phyloP scores from a whole-genome alignment of 495 filamentous ascomycete species.

The Lichenothelia convexa region DNA sequence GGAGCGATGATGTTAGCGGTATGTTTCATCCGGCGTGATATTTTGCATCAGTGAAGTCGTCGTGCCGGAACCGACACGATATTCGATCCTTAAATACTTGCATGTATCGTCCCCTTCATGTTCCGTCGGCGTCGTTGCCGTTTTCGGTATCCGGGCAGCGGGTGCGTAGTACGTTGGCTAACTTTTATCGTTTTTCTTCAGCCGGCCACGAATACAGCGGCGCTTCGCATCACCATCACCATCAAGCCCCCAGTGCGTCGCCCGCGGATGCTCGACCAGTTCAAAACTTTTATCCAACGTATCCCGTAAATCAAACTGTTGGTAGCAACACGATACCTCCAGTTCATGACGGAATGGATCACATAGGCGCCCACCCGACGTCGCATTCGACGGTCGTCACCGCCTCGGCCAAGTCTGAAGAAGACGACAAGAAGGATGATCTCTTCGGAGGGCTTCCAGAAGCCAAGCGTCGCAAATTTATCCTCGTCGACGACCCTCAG shows the following conservation, averaged over 20 bases:
- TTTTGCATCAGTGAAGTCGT: conserved; percentile 1
- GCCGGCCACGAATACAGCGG: conserved; percentile 37
- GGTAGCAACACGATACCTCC: conserved; percentile 49
- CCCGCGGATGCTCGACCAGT: conserved; percentile 45
- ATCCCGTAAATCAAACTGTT: conserved; percentile 40
- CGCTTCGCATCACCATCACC: conserved; percentile 44
- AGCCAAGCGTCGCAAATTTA: conserved; percentile 83
- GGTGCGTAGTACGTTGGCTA: conserved; percentile 26
- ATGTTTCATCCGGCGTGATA: conserved; percentile 48
- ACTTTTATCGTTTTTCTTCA: conserved; percentile 23
- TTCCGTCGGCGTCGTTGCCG: neutral
- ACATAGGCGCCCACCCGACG: conserved; percentile 28
- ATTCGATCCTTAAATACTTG: neutral
- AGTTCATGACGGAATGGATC: conserved; percentile 47
- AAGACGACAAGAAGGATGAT: conserved; percentile 31
- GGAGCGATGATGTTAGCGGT: conserved; percentile 76
- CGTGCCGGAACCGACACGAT: neutral
- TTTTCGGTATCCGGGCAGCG: too few species aligned
- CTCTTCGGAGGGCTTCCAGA: conserved; percentile 77
- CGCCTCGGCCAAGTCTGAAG: conserved; percentile 19
- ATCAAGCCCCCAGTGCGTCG: conserved; percentile 26
- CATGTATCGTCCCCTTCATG: neutral
- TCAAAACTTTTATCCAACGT: conserved; percentile 62
- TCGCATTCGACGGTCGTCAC: conserved; percentile 23
- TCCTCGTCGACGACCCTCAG: conserved; percentile 76